Conservation (phyloP, 2,329 filamentous ascomycete genomes). For the Colletotrichum musae region DNA sequence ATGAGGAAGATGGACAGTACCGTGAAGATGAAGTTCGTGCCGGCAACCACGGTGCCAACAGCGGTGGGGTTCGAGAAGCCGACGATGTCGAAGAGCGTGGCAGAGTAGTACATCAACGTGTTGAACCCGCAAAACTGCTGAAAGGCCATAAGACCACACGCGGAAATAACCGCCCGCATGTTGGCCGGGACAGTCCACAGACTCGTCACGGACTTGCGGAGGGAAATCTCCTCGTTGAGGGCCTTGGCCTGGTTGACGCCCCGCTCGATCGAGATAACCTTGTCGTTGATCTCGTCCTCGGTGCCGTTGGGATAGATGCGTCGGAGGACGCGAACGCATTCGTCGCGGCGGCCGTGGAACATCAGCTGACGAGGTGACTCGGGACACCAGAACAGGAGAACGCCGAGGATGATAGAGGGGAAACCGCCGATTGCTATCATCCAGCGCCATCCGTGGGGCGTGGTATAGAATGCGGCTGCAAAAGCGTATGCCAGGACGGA, state of each 20-base stretch:
- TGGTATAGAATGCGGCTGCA: constrained; percentile 51
- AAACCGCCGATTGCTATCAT: constrained; percentile 35
- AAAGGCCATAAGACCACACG: constrained; percentile 60
- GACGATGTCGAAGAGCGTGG: constrained; percentile 43
- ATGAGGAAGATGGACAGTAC: constrained; percentile 62
- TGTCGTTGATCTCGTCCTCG: constrained; percentile 49
- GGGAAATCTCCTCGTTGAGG: constrained; percentile 22
- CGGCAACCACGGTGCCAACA: constrained; percentile 59
- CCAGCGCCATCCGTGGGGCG: constrained; percentile 46
- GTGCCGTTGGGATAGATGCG: constrained; percentile 12
- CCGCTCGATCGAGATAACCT: constrained; percentile 37
- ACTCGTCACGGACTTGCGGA: constrained; percentile 42
- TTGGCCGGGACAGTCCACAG: constrained; percentile 54
- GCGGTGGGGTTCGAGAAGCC: constrained; percentile 56
- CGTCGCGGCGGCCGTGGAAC: constrained; percentile 50
- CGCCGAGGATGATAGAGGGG: constrained; percentile 42
- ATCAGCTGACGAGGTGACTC: constrained; percentile 43
- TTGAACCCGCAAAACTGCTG: constrained; percentile 45
- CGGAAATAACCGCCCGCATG: constrained; percentile 56
- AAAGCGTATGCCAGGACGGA: constrained; percentile 45
- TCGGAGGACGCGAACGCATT: constrained; percentile 43
- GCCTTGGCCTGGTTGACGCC: constrained; percentile 25
- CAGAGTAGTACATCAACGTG: constrained; percentile 39
- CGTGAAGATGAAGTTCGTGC: constrained; percentile 65
- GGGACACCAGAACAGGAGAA: constrained; percentile 38